These are phyloP conservation scores for Blastobotrys elegans DNA, from an alignment of 1,139 yeast genomes.

Conservation along the genomic window DNA sequence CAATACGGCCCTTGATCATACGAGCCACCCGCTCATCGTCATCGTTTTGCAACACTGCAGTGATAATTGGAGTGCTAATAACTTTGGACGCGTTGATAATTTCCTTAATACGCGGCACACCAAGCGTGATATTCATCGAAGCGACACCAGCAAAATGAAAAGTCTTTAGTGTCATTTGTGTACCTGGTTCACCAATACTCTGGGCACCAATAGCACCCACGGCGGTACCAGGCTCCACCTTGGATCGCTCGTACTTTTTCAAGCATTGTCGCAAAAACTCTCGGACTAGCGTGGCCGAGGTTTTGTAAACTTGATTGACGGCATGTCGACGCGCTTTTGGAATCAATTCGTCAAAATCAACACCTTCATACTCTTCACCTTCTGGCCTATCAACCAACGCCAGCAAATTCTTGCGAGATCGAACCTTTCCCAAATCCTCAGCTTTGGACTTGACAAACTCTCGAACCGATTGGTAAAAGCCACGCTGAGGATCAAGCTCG, in stretches of 20 bases:
- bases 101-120: slow-evolving; percentile 99
- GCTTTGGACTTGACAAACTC: slow-evolving; percentile 59
- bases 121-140: slow-evolving; percentile 95
- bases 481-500: slow-evolving; percentile 80
- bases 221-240: slow-evolving; percentile 98
- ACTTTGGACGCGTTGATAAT: slow-evolving; percentile 94
- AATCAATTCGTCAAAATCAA: slow-evolving; percentile 46
- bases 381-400: slow-evolving; percentile 43
- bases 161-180: slow-evolving; percentile 97
- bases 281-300: slow-evolving; percentile 55
- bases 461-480: slow-evolving; percentile 69
- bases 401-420: slow-evolving; percentile 51
- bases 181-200: slow-evolving; percentile 98
- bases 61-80: slow-evolving; percentile 94
- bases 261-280: slow-evolving; percentile 74
- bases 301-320: slow-evolving; percentile 69
- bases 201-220: slow-evolving; percentile 99
- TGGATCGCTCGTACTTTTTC: slow-evolving; percentile 78
- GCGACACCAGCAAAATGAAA: slow-evolving; percentile 99
- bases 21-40: slow-evolving; percentile 97
- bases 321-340: slow-evolving; percentile 40
- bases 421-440: slow-evolving; percentile 47
- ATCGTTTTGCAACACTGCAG: slow-evolving; percentile 88
- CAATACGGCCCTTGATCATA: slow-evolving; percentile 96
- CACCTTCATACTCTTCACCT: slow-evolving; percentile 33